Evolutionary conservation across 164 flowering plant genomes (phyloP).

Genomic region (Cinnamomum chago): DNA sequence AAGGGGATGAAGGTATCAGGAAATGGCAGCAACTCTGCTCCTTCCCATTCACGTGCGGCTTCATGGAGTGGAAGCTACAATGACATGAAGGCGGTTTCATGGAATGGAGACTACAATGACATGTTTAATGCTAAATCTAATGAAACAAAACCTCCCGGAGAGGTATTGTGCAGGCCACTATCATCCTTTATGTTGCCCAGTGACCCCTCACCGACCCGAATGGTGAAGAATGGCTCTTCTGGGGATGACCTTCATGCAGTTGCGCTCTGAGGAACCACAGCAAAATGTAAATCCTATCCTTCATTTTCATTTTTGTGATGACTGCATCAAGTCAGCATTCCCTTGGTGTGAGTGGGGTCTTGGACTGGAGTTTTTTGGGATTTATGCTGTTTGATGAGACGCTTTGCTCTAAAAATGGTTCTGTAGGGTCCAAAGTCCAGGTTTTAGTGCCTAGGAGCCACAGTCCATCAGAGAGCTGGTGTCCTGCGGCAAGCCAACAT

Average conservation of each 20-base stretch:
- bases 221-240: constrained; percentile 26
- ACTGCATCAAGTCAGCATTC: constrained; percentile 4
- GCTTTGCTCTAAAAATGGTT: background rate
- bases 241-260: constrained; percentile 76
- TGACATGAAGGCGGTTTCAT: constrained; percentile 55
- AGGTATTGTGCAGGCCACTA: constrained; percentile 36
- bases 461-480: background rate
- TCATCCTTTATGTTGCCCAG: constrained; percentile 31
- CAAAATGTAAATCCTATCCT: background rate
- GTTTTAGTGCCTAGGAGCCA: background rate
- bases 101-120: constrained; percentile 68
- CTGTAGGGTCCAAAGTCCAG: background rate
- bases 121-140: constrained; percentile 15
- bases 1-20: constrained; percentile 14
- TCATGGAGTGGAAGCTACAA: constrained; percentile 83
- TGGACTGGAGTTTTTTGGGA: background rate
- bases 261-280: constrained; percentile 41
- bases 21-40: constrained; percentile 22
- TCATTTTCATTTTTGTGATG: background rate
- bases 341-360: background rate
- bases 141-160: constrained; percentile 44
- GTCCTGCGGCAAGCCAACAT: background rate
- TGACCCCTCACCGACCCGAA: constrained; percentile 21
- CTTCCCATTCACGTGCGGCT: constrained; percentile 56
- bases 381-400: background rate